Conservation (phyloP, 2,329 filamentous ascomycete species). For the Xylariaceae sp. region DNA sequence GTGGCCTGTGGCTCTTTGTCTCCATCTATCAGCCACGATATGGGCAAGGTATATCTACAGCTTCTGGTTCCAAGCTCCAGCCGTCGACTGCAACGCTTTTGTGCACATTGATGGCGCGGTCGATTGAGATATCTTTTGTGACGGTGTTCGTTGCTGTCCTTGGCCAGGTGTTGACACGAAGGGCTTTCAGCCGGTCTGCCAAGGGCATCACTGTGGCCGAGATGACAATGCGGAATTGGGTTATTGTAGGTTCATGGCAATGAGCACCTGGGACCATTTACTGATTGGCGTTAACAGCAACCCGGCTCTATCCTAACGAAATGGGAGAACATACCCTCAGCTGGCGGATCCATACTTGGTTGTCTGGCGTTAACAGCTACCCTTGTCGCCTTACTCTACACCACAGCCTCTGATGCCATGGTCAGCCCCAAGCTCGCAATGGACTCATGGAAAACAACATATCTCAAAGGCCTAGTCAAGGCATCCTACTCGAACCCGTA, state of each 20-base stretch:
- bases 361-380: conserved; percentile 60
- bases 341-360: conserved; percentile 60
- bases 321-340: conserved; percentile 60
- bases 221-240: conserved; percentile 74
- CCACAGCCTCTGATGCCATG: conserved; percentile 69
- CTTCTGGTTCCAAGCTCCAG: conserved; percentile 43
- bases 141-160: conserved; percentile 72
- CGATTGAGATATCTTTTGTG: conserved; percentile 73
- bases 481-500: conserved; percentile 59
- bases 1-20: conserved; percentile 61
- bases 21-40: conserved; percentile 61
- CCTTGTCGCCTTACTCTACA: conserved; percentile 66
- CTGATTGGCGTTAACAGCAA: conserved; percentile 34
- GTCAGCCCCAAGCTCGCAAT: conserved; percentile 68
- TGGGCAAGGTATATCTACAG: conserved; percentile 50
- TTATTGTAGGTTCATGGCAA: conserved; percentile 37
- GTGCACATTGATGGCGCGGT: conserved; percentile 67
- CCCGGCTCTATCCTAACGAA: conserved; percentile 70
- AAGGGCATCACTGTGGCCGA: conserved; percentile 70
- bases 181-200: conserved; percentile 57
- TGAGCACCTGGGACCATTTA: not conserved
- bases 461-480: conserved; percentile 53
- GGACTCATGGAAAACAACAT: conserved; percentile 43
- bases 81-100: conserved; percentile 64
- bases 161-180: conserved; percentile 69